These are phyloP conservation scores for Lichtheimia hyalospora DNA, from an alignment of 371 early-diverging fungal genomes.

Conservation along the genomic window DNA sequence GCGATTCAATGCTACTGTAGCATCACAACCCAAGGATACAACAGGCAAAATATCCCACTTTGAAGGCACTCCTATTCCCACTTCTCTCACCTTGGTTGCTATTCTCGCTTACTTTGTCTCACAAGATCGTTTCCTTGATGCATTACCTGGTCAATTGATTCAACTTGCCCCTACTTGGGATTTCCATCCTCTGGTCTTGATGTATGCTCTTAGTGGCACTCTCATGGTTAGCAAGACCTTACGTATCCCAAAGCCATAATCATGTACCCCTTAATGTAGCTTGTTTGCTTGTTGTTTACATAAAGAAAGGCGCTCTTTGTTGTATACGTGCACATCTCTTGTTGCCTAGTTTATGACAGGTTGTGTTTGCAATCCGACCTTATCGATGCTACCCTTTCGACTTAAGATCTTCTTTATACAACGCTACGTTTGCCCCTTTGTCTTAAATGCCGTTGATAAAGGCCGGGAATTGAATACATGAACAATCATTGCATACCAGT, in stretches of 20 bases:
- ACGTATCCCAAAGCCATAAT: slow-evolving; percentile 64
- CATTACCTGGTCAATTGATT: slow-evolving; percentile 45
- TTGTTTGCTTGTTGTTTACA: no score
- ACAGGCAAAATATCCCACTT: slow-evolving; percentile 80
- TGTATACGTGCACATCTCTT: no score
- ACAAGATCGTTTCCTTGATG: slow-evolving; percentile 49
- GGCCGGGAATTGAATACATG: no score
- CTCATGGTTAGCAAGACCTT: slow-evolving; percentile 77
- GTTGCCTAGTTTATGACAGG: no score
- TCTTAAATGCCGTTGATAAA: no score
- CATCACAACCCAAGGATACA: slow-evolving; percentile 71
- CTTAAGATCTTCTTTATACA: no score
- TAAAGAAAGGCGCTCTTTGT: no score
- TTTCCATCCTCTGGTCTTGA: slow-evolving; percentile 74
- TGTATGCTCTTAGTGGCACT: slow-evolving; percentile 77
- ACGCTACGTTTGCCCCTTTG: no score
- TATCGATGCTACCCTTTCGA: no score
- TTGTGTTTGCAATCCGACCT: no score
- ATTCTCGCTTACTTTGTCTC: slow-evolving; percentile 69
- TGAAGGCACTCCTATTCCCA: slow-evolving; percentile 92
- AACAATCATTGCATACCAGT: no score
- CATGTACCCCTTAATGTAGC: no score
- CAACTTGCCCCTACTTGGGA: slow-evolving; percentile 47
- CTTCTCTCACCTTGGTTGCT: slow-evolving; percentile 67
- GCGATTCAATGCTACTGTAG: slow-evolving; percentile 86